Percentiles rank a stretch among this genome's conserved stretches.
These are phyloP conservation scores for Puccinia polysora DNA, from an alignment of 1,284 basidiomycete genomes.

Conservation along the genomic window DNA sequence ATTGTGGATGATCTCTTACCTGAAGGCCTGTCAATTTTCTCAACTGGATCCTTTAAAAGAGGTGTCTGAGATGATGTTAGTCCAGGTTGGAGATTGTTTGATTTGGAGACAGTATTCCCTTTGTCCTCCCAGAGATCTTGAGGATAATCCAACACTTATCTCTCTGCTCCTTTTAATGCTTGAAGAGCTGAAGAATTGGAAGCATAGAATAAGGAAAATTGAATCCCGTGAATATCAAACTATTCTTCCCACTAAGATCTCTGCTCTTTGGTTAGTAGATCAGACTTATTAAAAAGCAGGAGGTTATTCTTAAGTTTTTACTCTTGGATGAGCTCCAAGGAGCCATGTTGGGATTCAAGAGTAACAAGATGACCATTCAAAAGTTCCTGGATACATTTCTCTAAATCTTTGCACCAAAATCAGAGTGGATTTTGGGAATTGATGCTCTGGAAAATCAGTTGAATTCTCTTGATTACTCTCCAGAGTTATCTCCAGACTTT, in stretches of 20 bases:
- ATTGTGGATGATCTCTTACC: neutral
- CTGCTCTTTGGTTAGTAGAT: slow-evolving; percentile 81
- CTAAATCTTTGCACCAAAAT: slow-evolving; percentile 88
- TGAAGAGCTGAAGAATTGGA: slow-evolving; percentile 76
- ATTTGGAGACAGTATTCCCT: slow-evolving; percentile 47
- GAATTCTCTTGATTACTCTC: slow-evolving; percentile 88
- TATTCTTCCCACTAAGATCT: slow-evolving; percentile 83
- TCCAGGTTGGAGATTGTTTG: too few species aligned
- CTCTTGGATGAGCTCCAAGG: slow-evolving; percentile 54
- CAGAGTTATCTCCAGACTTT: slow-evolving; percentile 96
- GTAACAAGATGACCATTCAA: slow-evolving; percentile 38
- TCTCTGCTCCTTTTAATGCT: slow-evolving; percentile 54
- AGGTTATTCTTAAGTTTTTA: slow-evolving; percentile 61
- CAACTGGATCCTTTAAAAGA: too few species aligned
- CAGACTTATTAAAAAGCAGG: slow-evolving; percentile 92
- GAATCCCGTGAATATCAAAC: slow-evolving; percentile 74
- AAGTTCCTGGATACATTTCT: slow-evolving; percentile 67
- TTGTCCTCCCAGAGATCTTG: slow-evolving; percentile 47
- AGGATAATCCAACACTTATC: slow-evolving; percentile 54
- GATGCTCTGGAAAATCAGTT: slow-evolving; percentile 89
- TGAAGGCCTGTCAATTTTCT: neutral
- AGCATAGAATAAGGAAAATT: slow-evolving; percentile 95
- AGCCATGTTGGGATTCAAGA: neutral
- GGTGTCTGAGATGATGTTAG: too few species aligned
- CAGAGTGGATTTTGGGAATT: slow-evolving; percentile 86